Percentiles rank a stretch among this genome's conserved stretches.
These are phyloP conservation scores for Calonectria pseudoreteaudii DNA, from an alignment of 2,329 filamentous ascomycete genomes.

Conservation along the genomic window DNA sequence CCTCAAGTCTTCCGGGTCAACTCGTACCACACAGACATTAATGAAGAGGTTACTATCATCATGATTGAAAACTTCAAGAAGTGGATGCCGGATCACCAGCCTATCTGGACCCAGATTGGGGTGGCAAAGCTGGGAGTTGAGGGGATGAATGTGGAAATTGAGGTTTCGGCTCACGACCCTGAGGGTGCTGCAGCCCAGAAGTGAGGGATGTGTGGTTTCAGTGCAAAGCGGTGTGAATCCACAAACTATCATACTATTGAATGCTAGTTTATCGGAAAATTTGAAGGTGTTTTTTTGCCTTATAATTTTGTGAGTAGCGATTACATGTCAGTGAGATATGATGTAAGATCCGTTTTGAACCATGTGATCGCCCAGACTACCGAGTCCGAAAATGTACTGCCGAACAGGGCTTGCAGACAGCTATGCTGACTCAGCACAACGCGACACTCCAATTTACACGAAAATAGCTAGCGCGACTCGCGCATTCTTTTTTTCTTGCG, in stretches of 20 bases:
- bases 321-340: neutral
- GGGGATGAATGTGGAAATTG: constrained; percentile 67
- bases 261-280: neutral
- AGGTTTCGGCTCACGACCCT: constrained; percentile 56
- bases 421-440: neutral
- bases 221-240: neutral
- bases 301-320: neutral
- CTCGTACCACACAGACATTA: constrained; percentile 56
- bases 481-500: constrained; percentile 33
- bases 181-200: constrained; percentile 2
- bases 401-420: neutral
- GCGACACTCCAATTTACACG: constrained; percentile 20
- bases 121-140: constrained; percentile 59
- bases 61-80: constrained; percentile 59
- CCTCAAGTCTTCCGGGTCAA: constrained; percentile 61
- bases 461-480: constrained; percentile 27
- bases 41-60: constrained; percentile 49
- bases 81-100: constrained; percentile 62
- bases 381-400: neutral
- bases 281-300: neutral
- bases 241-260: neutral
- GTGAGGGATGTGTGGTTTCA: neutral
- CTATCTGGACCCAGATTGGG: constrained; percentile 64
- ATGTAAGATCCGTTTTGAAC: neutral
- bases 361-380: neutral